A percentile compares a stretch with the other conserved stretches of the same genome.
These are phyloP conservation scores for Chaetomiaceae sp. DNA, from an alignment of 2,329 filamentous ascomycete genomes.

Conservation along the genomic window DNA sequence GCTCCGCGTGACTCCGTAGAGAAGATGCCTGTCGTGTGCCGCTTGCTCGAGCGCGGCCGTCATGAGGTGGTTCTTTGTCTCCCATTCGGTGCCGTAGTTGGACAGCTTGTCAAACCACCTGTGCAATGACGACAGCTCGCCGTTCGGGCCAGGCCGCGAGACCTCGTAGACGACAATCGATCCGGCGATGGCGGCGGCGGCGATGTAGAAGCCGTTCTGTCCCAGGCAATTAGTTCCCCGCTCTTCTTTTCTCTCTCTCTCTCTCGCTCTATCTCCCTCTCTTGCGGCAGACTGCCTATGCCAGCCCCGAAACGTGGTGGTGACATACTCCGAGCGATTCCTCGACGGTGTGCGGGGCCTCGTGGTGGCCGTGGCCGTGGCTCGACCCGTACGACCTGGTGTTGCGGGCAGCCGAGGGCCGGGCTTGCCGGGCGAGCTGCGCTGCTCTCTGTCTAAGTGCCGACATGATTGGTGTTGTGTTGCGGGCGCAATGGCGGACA, in stretches of 20 bases:
- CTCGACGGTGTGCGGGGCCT: slow-evolving; percentile 39
- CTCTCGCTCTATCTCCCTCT: too few relatives aligned
- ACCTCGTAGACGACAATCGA: slow-evolving; percentile 45
- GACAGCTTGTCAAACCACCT: slow-evolving; percentile 44
- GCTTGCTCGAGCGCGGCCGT: slow-evolving; percentile 51
- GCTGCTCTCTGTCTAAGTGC: slow-evolving; percentile 34
- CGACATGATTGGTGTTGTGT: slow-evolving; percentile 30
- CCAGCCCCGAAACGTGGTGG: neutral
- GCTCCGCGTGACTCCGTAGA: slow-evolving; percentile 43
- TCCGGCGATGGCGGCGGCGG: slow-evolving; percentile 41
- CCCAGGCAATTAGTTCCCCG: slow-evolving; percentile 9
- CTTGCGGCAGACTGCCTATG: neutral
- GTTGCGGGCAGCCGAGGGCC: slow-evolving; percentile 31
- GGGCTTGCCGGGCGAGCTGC: slow-evolving; percentile 35
- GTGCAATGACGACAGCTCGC: slow-evolving; percentile 44
- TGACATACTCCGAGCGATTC: slow-evolving; percentile 54
- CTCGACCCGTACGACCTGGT: slow-evolving; percentile 51
- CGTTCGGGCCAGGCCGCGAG: slow-evolving; percentile 44
- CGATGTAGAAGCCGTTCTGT: slow-evolving; percentile 46
- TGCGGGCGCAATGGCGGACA: slow-evolving; percentile 4
- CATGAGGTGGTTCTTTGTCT: slow-evolving; percentile 49
- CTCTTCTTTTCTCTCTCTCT: neutral
- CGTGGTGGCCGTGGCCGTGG: slow-evolving; percentile 41
- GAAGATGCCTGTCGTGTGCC: slow-evolving; percentile 52
- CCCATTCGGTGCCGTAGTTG: slow-evolving; percentile 46